These are phyloP conservation scores for Malbranchea zuffiana DNA, from an alignment of 2,329 filamentous ascomycete genomes.

Conservation along the genomic window DNA sequence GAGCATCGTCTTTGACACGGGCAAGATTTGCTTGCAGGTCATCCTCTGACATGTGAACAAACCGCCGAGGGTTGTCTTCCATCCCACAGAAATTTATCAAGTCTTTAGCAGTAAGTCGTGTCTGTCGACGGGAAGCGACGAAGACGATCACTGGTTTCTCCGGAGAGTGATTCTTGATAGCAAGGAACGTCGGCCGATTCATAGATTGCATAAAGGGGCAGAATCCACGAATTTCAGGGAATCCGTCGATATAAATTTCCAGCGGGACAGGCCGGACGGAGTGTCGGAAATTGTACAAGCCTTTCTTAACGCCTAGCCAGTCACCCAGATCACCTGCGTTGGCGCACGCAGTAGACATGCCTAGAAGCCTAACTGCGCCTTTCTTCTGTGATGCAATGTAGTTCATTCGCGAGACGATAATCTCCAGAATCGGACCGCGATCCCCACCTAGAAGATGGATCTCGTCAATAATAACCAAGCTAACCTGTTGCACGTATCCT, in stretches of 20 bases:
- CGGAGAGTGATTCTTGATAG: conserved; percentile 92
- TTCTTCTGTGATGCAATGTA: conserved; percentile 94
- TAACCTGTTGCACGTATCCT: conserved; percentile 89
- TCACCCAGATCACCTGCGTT: conserved; percentile 90
- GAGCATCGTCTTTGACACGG: conserved; percentile 81
- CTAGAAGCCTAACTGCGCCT: conserved; percentile 74
- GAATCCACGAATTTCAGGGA: conserved; percentile 88
- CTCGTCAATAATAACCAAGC: conserved; percentile 94
- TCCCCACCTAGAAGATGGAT: conserved; percentile 96
- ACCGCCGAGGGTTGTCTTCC: conserved; percentile 92
- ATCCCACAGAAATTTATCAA: conserved; percentile 96
- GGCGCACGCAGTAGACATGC: conserved; percentile 98
- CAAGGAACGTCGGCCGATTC: conserved; percentile 93
- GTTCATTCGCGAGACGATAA: conserved; percentile 90
- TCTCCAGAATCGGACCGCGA: conserved; percentile 92
- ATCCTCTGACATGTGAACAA: conserved; percentile 88
- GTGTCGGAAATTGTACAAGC: conserved; percentile 92
- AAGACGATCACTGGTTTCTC: conserved; percentile 98
- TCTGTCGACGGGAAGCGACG: conserved; percentile 89
- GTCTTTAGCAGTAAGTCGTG: conserved; percentile 86
- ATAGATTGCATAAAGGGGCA: conserved; percentile 98
- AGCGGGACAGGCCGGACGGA: conserved; percentile 92
- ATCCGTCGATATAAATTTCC: conserved; percentile 95
- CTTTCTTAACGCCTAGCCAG: conserved; percentile 94
- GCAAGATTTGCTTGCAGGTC: conserved; percentile 80